These are phyloP conservation scores for Moniliella sp. DNA, from an alignment of 1,284 basidiomycete genomes.

Conservation along the genomic window DNA sequence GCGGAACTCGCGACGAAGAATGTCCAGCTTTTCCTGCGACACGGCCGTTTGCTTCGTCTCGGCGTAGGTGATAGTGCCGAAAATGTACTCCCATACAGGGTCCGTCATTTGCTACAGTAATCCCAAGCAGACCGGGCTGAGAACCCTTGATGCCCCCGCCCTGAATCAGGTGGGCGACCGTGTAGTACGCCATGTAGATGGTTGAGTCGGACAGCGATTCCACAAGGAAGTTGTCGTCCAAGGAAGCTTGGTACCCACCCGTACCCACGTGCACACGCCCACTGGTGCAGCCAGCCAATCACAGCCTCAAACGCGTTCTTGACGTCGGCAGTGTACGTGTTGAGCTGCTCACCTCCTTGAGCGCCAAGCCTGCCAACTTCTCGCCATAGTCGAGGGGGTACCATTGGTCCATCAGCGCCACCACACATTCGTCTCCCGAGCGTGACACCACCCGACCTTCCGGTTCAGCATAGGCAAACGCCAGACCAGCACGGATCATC, in stretches of 20 bases:
- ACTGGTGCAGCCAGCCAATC: slow-evolving; percentile 85
- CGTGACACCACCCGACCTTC: slow-evolving; percentile 75
- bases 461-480: slow-evolving; percentile 82
- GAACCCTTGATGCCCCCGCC: slow-evolving; percentile 51
- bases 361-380: slow-evolving; percentile 64
- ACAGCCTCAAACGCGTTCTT: slow-evolving; percentile 76
- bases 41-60: slow-evolving; percentile 39
- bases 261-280: slow-evolving; percentile 93
- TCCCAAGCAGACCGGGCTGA: slow-evolving; percentile 57
- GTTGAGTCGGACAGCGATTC: slow-evolving; percentile 93
- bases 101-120: slow-evolving; percentile 90
- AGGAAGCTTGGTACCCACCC: slow-evolving; percentile 87
- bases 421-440: slow-evolving; percentile 82
- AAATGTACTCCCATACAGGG: slow-evolving; percentile 87
- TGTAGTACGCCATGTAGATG: slow-evolving; percentile 97
- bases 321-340: slow-evolving; percentile 71
- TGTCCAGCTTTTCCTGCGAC: slow-evolving; percentile 54
- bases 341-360: slow-evolving; percentile 64
- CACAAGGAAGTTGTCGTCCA: slow-evolving; percentile 88
- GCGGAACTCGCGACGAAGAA: slow-evolving; percentile 69
- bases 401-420: slow-evolving; percentile 97
- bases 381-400: slow-evolving; percentile 98
- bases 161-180: slow-evolving; percentile 46
- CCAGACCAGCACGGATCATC: slow-evolving; percentile 60
- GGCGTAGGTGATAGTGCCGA: slow-evolving; percentile 57